A percentile compares a stretch with the other conserved stretches of the same genome.
phyloP scores from a whole-genome alignment of 139 green algal species.

The Chlamydomonas sphaeroides region DNA sequence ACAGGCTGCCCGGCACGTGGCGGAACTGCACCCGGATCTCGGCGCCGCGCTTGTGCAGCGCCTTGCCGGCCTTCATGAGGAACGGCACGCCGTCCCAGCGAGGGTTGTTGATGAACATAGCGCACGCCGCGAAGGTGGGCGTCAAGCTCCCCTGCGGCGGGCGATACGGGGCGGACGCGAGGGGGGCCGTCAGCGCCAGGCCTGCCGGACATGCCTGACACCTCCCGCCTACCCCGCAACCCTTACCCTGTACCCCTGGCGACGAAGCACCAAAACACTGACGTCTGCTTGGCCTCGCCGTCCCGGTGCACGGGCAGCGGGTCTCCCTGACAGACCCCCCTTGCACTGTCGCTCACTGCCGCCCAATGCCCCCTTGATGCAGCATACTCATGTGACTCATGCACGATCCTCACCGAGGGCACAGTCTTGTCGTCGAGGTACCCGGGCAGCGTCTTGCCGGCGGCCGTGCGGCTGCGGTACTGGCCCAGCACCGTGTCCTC shows the following conservation, averaged over 20 bases:
- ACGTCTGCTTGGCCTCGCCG: no score
- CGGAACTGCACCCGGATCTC: slow-evolving; percentile 94
- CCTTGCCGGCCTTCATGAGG: slow-evolving; percentile 98
- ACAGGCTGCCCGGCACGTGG: slow-evolving; percentile 95
- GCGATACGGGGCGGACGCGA: no score
- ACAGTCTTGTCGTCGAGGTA: slow-evolving; percentile 98
- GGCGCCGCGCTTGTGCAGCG: slow-evolving; percentile 85
- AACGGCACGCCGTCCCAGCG: slow-evolving; percentile 99
- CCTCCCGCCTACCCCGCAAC: no score
- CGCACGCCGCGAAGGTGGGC: slow-evolving; percentile 94
- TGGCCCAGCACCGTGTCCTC: slow-evolving; percentile 98
- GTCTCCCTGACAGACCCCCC: no score
- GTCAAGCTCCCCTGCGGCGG: slow-evolving; percentile 70
- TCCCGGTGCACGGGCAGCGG: no score
- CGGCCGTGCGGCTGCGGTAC: slow-evolving; percentile 73
- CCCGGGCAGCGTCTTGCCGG: slow-evolving; percentile 68
- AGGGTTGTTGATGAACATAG: slow-evolving; percentile 96
- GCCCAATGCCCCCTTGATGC: no score
- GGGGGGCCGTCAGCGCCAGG: no score
- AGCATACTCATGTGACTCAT: no score
- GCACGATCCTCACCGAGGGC: slow-evolving; percentile 56
- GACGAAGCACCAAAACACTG: no score
- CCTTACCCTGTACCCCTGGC: no score
- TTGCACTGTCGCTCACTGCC: no score
- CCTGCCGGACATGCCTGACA: no score